Base-by-base conservation (phyloP, 345 rosid genomes). In the Pseudoturritis turrita region DNA sequence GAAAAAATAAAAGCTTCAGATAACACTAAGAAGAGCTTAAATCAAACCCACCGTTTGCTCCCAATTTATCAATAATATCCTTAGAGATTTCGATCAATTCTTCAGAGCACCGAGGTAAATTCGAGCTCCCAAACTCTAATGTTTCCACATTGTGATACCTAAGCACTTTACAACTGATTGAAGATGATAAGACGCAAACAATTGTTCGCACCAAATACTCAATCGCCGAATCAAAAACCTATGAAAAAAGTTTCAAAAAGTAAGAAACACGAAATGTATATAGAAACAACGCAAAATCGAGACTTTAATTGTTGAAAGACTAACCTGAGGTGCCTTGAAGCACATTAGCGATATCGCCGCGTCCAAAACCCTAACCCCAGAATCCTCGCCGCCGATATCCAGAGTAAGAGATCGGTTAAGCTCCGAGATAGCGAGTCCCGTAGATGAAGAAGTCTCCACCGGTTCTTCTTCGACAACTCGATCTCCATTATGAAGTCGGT, bases 301-400 rank as follows among this genome's bases (percentile, higher is more conserved):
- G 2, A 36, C 39, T 36, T 64, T 12, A 36, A 3, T 11, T 35
- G 18, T 36, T 10, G 0, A 49, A 13, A 6, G 23, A 52, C 65
- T 40, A 36, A 88, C 98, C 88, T 85, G 83, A 43, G 92, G 84
- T 12, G 90, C 83, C 53, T 74, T 83, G 84, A 89, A 86, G 85
- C 92, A 81, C 88, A 88, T 78, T 62, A 85, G 80, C 19, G 96
- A 86, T 26, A 88, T 77, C 33, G 85, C 80, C 1, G 92, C 74
- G 55, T 89, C 87, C 73, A 89, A 73, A 85, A 88, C 83, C 71
- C 80, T 77, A 78, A 80, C 76, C 70, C 80, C 44, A 44, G 84
- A 56, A 75, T 79, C 64, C 6, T 75, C 83, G 62, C 57, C 40
- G 63, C 3, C 51, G 23, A 4, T 56, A 35, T 58, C 57, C 46